These are phyloP conservation scores for Laguncularia racemosa DNA, from an alignment of 345 rosid species.

Conservation along the genomic window DNA sequence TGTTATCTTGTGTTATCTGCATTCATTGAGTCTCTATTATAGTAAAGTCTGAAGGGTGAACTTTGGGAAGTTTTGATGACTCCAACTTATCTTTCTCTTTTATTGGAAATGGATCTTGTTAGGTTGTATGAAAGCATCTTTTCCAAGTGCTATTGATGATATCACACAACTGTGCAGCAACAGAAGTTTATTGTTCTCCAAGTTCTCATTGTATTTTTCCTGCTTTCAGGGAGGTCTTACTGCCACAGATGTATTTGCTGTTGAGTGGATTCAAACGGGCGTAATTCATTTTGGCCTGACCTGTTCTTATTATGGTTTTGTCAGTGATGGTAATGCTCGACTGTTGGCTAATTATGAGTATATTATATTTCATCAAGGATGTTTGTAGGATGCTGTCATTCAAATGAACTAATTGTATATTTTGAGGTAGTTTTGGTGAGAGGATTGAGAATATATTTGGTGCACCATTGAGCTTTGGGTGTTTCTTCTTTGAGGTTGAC, in stretches of 20 bases:
- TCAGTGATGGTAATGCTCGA: constrained; percentile 76
- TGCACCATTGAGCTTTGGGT: too few species aligned
- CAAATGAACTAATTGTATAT: neutral
- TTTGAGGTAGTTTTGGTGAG: too few species aligned
- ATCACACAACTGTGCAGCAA: too few species aligned
- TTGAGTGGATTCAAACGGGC: constrained; percentile 91
- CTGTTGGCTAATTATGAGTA: constrained; percentile 3
- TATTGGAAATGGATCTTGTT: neutral
- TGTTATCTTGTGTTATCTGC: too few species aligned
- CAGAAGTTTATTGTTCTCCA: too few species aligned
- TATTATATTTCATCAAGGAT: neutral
- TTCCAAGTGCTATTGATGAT: too few species aligned
- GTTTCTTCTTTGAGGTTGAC: too few species aligned
- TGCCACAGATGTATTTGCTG: constrained; percentile 96
- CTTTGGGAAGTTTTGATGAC: too few species aligned
- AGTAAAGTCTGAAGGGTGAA: too few species aligned
- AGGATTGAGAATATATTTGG: too few species aligned
- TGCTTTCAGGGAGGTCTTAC: constrained; percentile 87
- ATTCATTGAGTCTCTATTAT: too few species aligned
- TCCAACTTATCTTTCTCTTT: too few species aligned
- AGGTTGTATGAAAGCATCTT: neutral
- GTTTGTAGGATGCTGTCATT: neutral
- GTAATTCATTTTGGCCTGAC: constrained; percentile 87
- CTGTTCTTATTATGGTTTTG: constrained; percentile 93
- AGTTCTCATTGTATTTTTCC: neutral